These are phyloP conservation scores for Alternaria sp. DNA, from an alignment of 2,329 filamentous ascomycete genomes.

Conservation along the genomic window DNA sequence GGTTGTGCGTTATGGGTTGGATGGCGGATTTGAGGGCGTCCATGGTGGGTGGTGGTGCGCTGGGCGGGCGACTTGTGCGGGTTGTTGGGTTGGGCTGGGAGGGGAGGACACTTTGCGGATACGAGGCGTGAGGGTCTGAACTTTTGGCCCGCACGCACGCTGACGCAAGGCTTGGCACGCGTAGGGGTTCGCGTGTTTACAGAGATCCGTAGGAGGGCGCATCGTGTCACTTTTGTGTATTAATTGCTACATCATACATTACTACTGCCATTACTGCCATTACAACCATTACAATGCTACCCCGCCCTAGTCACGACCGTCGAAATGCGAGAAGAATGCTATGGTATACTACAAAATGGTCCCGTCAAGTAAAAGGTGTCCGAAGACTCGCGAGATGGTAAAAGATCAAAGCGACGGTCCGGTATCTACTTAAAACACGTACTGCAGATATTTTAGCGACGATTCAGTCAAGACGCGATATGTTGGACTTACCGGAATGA, in stretches of 20 bases:
- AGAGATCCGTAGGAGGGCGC: no score
- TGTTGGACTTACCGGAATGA: conserved; percentile 67
- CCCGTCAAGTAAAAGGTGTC: neutral
- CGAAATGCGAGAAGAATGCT: conserved; percentile 4
- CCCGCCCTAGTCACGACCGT: conserved; percentile 6
- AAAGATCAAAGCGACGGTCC: neutral
- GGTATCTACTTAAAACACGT: neutral
- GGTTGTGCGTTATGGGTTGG: conserved; percentile 55
- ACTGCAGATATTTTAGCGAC: neutral
- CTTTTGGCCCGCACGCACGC: neutral
- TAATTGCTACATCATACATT: conserved; percentile 18
- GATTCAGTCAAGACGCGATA: no score
- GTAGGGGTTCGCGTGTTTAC: conserved; percentile 6
- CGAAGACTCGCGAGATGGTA: neutral
- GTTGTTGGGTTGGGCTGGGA: neutral
- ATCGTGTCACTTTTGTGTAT: neutral
- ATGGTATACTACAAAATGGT: conserved; percentile 10
- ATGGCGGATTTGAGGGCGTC: conserved; percentile 53
- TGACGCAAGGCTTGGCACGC: conserved; percentile 21
- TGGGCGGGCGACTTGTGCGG: neutral
- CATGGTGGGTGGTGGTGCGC: conserved; percentile 41
- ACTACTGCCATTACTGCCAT: conserved; percentile 25
- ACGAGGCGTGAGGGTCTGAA: neutral
- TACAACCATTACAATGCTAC: conserved; percentile 10
- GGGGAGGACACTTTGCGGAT: conserved; percentile 13